Conservation (phyloP, 1,284 basidiomycete genomes). For the Cutaneotrichosporon sp. region DNA sequence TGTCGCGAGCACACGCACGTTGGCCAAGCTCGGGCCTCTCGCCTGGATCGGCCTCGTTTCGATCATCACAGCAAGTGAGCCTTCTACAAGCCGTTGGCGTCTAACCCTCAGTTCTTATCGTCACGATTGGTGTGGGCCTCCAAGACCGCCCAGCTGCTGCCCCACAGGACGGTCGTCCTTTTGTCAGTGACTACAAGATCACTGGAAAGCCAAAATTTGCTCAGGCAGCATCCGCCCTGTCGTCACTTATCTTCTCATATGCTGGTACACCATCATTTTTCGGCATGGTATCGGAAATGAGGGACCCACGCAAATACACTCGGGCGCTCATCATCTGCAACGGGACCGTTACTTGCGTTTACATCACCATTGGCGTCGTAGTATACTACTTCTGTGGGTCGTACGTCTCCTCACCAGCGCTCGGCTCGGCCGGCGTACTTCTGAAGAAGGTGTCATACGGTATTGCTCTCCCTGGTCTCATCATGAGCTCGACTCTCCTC, state of each 20-base stretch:
- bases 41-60: slow-evolving; percentile 39
- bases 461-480: slow-evolving; percentile 41
- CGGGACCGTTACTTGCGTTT: slow-evolving; percentile 32
- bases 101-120: slow-evolving; percentile 34
- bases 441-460: slow-evolving; percentile 48
- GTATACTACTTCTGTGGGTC: slow-evolving; percentile 39
- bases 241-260: slow-evolving; percentile 38
- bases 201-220: slow-evolving; percentile 34
- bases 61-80: slow-evolving; percentile 29
- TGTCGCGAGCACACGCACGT: slow-evolving; percentile 39
- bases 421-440: slow-evolving; percentile 40
- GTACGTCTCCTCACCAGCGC: slow-evolving; percentile 42
- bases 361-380: slow-evolving; percentile 31
- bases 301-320: slow-evolving; percentile 27
- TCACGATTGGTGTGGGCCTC: slow-evolving; percentile 45
- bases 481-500: slow-evolving; percentile 21
- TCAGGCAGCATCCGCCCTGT: slow-evolving; percentile 38
- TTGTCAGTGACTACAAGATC: slow-evolving; percentile 29
- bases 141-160: slow-evolving; percentile 8
- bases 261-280: background rate
- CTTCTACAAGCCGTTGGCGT: background rate
- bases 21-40: slow-evolving; percentile 42
- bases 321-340: slow-evolving; percentile 27
- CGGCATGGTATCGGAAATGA: slow-evolving; percentile 30
- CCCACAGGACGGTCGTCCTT: slow-evolving; percentile 24